phyloP scores from a whole-genome alignment of 352 stramenopile species.

The Phytopythium chamaehyphon region DNA sequence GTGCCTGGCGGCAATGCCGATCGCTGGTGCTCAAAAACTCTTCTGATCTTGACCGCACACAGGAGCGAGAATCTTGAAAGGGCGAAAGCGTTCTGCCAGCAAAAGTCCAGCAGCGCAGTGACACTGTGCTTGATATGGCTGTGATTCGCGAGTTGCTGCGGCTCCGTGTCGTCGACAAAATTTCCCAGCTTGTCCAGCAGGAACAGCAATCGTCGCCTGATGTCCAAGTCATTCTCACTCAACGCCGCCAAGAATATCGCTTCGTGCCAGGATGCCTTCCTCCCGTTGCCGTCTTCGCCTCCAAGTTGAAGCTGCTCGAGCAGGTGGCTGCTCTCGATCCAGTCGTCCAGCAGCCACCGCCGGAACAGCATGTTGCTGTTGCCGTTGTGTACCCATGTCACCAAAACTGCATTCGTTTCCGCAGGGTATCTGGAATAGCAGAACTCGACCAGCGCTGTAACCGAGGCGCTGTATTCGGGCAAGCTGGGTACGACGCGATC shows the following conservation, averaged over 20 bases:
- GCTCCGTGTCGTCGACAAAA: not conserved
- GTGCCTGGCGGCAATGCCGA: too few relatives aligned
- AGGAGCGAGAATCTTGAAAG: slow-evolving; percentile 30
- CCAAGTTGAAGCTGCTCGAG: not conserved
- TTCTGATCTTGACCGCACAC: slow-evolving; percentile 22
- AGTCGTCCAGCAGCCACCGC: slow-evolving; percentile 30
- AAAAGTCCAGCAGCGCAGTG: slow-evolving; percentile 39
- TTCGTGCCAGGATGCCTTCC: slow-evolving; percentile 29
- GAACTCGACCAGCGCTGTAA: slow-evolving; percentile 30
- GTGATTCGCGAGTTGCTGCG: not conserved
- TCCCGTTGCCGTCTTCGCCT: not conserved
- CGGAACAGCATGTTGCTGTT: slow-evolving; percentile 17
- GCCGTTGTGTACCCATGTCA: slow-evolving; percentile 24
- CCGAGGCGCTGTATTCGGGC: slow-evolving; percentile 36
- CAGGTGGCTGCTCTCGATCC: slow-evolving; percentile 18
- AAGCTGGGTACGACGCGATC: slow-evolving; percentile 37
- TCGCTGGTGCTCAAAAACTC: slow-evolving; percentile 6
- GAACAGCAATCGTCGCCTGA: slow-evolving; percentile 25
- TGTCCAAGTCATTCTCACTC: slow-evolving; percentile 18
- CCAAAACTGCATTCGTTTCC: slow-evolving; percentile 20
- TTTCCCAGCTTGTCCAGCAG: slow-evolving; percentile 15
- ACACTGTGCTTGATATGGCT: slow-evolving; percentile 4
- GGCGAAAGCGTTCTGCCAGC: slow-evolving; percentile 24
- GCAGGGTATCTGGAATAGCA: slow-evolving; percentile 15
- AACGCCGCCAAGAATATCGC: slow-evolving; percentile 25